A percentile compares a stretch with the other conserved stretches of the same genome.
phyloP scores from a whole-genome alignment of 1,139 yeast genomes.

The Yamadazyma spencermartinsiae region DNA sequence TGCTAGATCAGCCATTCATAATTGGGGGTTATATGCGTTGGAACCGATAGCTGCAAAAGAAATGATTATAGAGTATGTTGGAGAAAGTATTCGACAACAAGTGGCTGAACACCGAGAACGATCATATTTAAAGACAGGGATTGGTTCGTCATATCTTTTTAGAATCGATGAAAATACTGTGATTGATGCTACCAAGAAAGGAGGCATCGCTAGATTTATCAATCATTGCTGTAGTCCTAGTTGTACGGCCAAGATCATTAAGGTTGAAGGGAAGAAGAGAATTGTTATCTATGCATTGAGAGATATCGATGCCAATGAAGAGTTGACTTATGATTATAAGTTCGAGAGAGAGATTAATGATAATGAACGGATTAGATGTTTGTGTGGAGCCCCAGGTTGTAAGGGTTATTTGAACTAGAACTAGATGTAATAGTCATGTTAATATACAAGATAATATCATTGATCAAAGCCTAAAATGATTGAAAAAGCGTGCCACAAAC shows the following conservation, averaged over 20 bases:
- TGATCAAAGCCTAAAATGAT: too few species aligned
- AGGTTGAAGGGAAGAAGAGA: slow-evolving; percentile 90
- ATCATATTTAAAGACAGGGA: slow-evolving; percentile 83
- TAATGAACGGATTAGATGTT: slow-evolving; percentile 85
- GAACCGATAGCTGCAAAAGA: slow-evolving; percentile 94
- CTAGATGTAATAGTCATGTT: neutral
- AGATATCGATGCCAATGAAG: slow-evolving; percentile 88
- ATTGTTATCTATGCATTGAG: slow-evolving; percentile 92
- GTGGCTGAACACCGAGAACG: slow-evolving; percentile 93
- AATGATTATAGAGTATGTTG: slow-evolving; percentile 98
- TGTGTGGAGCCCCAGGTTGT: slow-evolving; percentile 94
- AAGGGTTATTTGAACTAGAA: slow-evolving; percentile 80
- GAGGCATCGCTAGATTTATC: slow-evolving; percentile 94
- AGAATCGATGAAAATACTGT: slow-evolving; percentile 93
- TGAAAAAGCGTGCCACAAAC: too few species aligned
- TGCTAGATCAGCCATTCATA: slow-evolving; percentile 95
- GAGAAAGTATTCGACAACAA: slow-evolving; percentile 91
- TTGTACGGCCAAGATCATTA: slow-evolving; percentile 94
- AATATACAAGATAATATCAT: too few species aligned
- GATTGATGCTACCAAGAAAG: slow-evolving; percentile 95
- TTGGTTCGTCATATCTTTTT: slow-evolving; percentile 91
- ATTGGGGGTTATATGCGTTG: slow-evolving; percentile 95
- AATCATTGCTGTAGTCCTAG: slow-evolving; percentile 98
- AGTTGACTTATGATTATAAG: slow-evolving; percentile 91
- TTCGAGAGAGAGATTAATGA: slow-evolving; percentile 91